Conservation (phyloP, 2,329 filamentous ascomycete species). For the Trichoderma asperellum region DNA sequence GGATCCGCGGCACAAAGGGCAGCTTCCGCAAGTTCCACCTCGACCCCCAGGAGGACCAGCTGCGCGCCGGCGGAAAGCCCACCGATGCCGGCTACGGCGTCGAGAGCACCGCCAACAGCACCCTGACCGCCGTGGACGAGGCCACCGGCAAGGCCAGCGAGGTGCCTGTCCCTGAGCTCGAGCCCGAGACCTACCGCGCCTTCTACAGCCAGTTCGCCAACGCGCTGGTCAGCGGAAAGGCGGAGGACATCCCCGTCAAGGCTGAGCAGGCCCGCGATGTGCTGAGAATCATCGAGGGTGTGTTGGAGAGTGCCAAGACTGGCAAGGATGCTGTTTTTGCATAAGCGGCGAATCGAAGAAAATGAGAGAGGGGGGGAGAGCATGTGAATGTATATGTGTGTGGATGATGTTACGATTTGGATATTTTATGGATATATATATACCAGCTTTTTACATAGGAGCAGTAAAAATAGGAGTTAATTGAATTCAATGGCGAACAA, state of each 20-base stretch:
- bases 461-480: not conserved
- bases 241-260: conserved; percentile 57
- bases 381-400: not conserved
- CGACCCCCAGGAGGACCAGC: conserved; percentile 76
- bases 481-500: not conserved
- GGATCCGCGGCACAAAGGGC: conserved; percentile 74
- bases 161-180: conserved; percentile 58
- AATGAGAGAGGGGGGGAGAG: not conserved
- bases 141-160: conserved; percentile 55
- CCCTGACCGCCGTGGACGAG: conserved; percentile 56
- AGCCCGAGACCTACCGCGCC: conserved; percentile 68
- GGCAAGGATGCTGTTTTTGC: conserved; percentile 47
- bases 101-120: conserved; percentile 64
- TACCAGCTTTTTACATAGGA: conserved; percentile 1
- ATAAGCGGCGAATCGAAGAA: not conserved
- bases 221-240: conserved; percentile 52
- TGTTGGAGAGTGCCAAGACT: conserved; percentile 54
- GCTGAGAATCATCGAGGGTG: conserved; percentile 56
- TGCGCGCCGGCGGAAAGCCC: conserved; percentile 65
- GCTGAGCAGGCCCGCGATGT: conserved; percentile 58
- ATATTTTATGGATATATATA: not conserved
- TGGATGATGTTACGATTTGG: not conserved
- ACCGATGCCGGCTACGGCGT: conserved; percentile 66
- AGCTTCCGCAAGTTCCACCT: conserved; percentile 73
- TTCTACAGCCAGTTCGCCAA: conserved; percentile 64